Evolutionary conservation across 75 land plant genomes (phyloP), one percentile per base, ranked within the genome.

Genomic region (Pinus taeda): DNA sequence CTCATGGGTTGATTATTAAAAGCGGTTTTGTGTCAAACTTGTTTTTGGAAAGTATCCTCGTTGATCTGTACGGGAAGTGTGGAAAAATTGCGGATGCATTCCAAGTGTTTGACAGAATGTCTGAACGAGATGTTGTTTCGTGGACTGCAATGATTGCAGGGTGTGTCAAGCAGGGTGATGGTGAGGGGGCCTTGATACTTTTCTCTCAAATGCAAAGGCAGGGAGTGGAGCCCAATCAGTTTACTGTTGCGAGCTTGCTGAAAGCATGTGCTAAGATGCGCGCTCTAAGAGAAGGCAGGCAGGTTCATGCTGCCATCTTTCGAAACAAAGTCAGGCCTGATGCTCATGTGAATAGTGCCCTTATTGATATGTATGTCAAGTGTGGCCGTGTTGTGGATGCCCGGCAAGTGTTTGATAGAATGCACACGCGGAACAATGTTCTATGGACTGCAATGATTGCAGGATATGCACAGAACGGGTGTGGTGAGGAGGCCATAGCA

Each of bases 11-110:
- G 21, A 33, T 82, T 6, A 13, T 90, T 22, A 60, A 66, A 26
- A 15, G 22, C 30, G 94, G 88, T 71, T 69, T 71, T 64, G 80
- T 59, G 9, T 26, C 8, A 42, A 77, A 92, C 56, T 77, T 87
- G 12, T 80, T 77, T 33, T 89, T 92, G 15, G 77, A 53, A 7
- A 92, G 88, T 75, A 87, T 85, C 45, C 79, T 92, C 12, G 73
- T 92, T 63, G 88, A 85, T 85, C 84, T 87, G 65, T 92, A 92
- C 74, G 86, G 94, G 0, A 92, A 87, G 73, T 92, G 90, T 74
- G 64, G 62, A 15, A 29, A 57, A 7, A 76, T 82, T 22, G 71
- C n/a, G 0, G 82, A 24, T 11, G 82, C 87, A 0, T 78, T 78
- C 39, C 42, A 22, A 55, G 81, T 90, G 57, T 90, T 87, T 77